Percentiles rank a stretch among this genome's conserved stretches.
These are phyloP conservation scores for Fusarium lyarnte DNA, from an alignment of 2,329 filamentous ascomycete genomes.

Conservation along the genomic window DNA sequence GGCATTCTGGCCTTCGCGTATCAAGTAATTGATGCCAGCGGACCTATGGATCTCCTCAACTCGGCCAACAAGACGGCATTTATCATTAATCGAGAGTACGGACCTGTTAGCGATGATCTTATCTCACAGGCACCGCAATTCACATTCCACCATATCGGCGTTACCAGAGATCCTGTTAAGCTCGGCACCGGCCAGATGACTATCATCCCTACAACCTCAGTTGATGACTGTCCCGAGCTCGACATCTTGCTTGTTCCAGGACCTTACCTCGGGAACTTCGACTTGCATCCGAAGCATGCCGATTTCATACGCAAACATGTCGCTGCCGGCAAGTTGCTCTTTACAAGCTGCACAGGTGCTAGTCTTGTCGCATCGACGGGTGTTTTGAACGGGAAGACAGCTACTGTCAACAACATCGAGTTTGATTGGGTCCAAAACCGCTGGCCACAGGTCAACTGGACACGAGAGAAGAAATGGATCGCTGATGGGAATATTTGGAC, in stretches of 20 bases:
- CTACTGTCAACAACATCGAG: neutral
- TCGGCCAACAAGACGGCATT: neutral
- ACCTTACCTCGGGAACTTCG: neutral
- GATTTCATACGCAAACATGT: neutral
- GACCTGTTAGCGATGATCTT: neutral
- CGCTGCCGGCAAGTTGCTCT: neutral
- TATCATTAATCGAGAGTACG: neutral
- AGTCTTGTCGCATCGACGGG: neutral
- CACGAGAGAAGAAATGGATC: neutral
- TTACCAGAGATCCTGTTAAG: neutral
- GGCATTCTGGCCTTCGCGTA: neutral
- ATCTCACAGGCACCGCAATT: neutral
- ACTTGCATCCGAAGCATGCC: neutral
- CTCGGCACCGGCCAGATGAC: neutral
- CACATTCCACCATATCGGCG: neutral
- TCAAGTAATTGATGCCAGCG: neutral
- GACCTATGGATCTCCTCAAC: neutral
- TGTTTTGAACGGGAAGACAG: neutral
- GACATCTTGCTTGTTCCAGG: neutral
- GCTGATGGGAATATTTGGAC: neutral
- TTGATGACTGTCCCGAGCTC: neutral
- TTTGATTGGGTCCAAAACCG: neutral
- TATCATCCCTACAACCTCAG: neutral
- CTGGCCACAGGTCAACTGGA: neutral
- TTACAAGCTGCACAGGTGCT: neutral